These are phyloP conservation scores for Lipomyces spencermartinsiae DNA, from an alignment of 805 yeast genomes.

Conservation along the genomic window DNA sequence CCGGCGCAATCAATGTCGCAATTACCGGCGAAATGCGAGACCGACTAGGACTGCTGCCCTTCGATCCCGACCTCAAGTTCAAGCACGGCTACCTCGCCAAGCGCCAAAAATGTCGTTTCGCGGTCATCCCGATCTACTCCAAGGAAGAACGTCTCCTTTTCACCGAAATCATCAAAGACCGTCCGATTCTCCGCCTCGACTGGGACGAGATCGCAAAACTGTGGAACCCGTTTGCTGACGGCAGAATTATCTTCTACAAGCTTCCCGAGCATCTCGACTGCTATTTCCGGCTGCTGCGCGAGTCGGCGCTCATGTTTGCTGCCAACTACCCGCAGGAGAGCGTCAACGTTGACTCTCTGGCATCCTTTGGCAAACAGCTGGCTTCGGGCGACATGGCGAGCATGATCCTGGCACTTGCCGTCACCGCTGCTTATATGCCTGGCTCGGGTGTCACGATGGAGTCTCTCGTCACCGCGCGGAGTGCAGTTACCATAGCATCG, in stretches of 20 bases:
- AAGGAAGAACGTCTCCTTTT: constrained; percentile 34
- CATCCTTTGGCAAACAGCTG: background rate
- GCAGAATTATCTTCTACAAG: constrained; percentile 27
- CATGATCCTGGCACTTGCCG: constrained; percentile 24
- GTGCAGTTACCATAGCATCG: constrained; percentile 1
- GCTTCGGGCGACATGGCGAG: constrained; percentile 17
- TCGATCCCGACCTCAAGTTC: constrained; percentile 24
- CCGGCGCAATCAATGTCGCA: constrained; percentile 16
- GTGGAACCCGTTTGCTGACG: constrained; percentile 33
- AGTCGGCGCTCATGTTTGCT: constrained; percentile 12
- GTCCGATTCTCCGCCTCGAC: constrained; percentile 6
- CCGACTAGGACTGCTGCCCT: constrained; percentile 25
- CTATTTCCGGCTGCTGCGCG: constrained; percentile 22
- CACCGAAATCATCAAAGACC: constrained; percentile 22
- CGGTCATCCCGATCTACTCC: constrained; percentile 34
- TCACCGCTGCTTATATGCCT: constrained; percentile 25
- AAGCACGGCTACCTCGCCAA: constrained; percentile 34
- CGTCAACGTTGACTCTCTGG: background rate
- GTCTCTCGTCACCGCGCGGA: constrained; percentile 20
- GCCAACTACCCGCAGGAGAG: constrained; percentile 8
- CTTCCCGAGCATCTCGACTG: constrained; percentile 30
- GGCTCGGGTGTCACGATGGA: constrained; percentile 25
- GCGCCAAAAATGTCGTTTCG: constrained; percentile 31
- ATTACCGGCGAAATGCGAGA: constrained; percentile 19
- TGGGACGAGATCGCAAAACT: constrained; percentile 18